A percentile compares a stretch with the other conserved stretches of the same genome.
These are phyloP conservation scores for Aureobasidium sp. DNA, from an alignment of 2,329 filamentous ascomycete species.

Conservation along the genomic window DNA sequence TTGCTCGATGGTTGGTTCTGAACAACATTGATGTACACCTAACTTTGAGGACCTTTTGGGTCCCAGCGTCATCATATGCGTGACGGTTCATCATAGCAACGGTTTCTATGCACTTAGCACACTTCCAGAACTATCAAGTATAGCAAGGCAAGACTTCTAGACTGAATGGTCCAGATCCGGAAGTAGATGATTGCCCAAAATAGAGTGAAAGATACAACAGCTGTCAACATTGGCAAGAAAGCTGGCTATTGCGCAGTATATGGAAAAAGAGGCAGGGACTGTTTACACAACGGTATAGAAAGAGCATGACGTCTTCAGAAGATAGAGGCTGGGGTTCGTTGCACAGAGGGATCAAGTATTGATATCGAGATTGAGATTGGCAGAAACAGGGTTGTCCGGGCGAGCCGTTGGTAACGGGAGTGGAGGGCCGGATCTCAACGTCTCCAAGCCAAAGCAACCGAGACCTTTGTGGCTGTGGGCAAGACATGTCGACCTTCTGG, in stretches of 20 bases:
- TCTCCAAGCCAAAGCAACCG: constrained; percentile 2
- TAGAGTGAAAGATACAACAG: not conserved
- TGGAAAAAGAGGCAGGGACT: not conserved
- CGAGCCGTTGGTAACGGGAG: not conserved
- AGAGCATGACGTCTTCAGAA: not conserved
- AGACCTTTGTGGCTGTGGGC: not conserved
- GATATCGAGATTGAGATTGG: not conserved
- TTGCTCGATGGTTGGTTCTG: not conserved
- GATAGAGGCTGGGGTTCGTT: not conserved
- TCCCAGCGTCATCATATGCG: not conserved
- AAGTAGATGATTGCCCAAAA: not conserved
- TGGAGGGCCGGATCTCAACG: constrained; percentile 2
- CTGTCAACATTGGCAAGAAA: not conserved
- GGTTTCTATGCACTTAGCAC: not conserved
- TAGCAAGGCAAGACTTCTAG: not conserved
- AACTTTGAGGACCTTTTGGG: not conserved
- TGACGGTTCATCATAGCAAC: not conserved
- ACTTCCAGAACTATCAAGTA: not conserved
- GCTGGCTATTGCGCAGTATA: not conserved
- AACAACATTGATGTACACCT: not conserved
- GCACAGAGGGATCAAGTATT: not conserved
- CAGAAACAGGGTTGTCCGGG: not conserved
- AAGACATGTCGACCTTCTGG: not conserved
- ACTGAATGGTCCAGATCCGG: not conserved
- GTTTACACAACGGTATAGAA: not conserved